A percentile compares a stretch with the other conserved stretches of the same genome.
Evolutionary conservation across 2,329 filamentous ascomycete genomes (phyloP).

Genomic region (Claviceps paspali): DNA sequence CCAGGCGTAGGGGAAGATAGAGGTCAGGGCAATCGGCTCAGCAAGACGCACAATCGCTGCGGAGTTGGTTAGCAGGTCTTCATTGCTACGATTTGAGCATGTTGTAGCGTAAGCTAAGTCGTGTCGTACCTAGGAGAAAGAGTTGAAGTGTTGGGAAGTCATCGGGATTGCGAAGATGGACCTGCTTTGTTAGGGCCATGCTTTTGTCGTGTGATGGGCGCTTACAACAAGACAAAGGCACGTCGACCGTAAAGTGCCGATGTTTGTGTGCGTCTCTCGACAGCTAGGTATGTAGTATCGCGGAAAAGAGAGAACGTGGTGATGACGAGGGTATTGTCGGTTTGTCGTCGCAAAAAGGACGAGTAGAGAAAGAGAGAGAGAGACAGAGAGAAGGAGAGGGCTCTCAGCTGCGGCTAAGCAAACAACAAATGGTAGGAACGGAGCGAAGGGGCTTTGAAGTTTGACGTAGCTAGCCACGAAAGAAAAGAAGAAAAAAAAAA

Average conservation of each 20-base stretch:
- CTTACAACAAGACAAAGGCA: constrained; percentile 30
- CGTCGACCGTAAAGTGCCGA: constrained; percentile 10
- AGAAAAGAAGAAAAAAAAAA: no score
- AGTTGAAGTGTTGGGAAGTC: constrained; percentile 72
- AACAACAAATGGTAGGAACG: not conserved
- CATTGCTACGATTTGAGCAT: no score
- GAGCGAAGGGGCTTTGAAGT: not conserved
- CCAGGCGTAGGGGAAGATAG: constrained; percentile 88
- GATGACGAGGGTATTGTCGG: not conserved
- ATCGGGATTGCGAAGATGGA: constrained; percentile 44
- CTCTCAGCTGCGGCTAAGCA: no score
- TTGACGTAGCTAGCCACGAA: not conserved
- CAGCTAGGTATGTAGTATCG: not conserved
- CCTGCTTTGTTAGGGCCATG: constrained; percentile 38
- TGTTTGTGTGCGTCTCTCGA: constrained; percentile 8
- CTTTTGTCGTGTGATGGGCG: constrained; percentile 23
- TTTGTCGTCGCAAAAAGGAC: not conserved
- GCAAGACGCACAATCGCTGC: constrained; percentile 81
- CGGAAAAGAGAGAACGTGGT: not conserved
- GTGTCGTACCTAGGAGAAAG: constrained; percentile 59
- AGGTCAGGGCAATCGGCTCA: constrained; percentile 84
- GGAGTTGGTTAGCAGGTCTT: constrained; percentile 7
- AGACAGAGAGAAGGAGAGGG: no score
- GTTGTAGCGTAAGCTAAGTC: no score
- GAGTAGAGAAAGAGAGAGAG: not conserved